These are phyloP conservation scores for Aspergillus ruber DNA, from an alignment of 2,329 filamentous ascomycete genomes.

Conservation along the genomic window DNA sequence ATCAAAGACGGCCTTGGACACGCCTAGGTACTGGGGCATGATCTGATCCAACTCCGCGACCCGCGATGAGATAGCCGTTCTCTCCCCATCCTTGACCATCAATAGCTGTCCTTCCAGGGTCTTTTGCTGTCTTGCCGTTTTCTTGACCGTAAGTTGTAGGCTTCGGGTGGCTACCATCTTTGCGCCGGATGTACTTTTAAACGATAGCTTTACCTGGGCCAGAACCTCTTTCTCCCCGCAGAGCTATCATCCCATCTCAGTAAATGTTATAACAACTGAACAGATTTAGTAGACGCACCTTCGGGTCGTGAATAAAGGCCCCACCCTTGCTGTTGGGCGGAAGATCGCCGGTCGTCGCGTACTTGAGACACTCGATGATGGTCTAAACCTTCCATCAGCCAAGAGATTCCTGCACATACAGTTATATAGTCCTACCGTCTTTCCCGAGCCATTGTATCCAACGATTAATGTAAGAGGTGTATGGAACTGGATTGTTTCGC, in stretches of 20 bases:
- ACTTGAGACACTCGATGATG: conserved; percentile 97
- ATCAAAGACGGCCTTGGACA: conserved; percentile 83
- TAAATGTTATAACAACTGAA: neutral
- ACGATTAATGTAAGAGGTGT: conserved; percentile 93
- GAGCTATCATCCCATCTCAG: conserved; percentile 44
- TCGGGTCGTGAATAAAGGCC: conserved; percentile 96
- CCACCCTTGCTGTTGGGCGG: conserved; percentile 85
- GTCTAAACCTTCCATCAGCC: conserved; percentile 45
- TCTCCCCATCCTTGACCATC: conserved; percentile 72
- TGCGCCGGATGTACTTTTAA: conserved; percentile 69
- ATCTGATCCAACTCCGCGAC: conserved; percentile 75
- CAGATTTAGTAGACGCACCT: conserved; percentile 42
- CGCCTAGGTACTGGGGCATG: conserved; percentile 79
- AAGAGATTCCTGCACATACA: neutral
- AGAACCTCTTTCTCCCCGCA: conserved; percentile 80
- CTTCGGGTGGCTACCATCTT: conserved; percentile 79
- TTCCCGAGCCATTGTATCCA: conserved; percentile 93
- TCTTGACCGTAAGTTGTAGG: conserved; percentile 80
- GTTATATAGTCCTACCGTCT: conserved; percentile 60
- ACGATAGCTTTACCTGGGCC: conserved; percentile 86
- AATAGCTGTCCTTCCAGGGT: conserved; percentile 75
- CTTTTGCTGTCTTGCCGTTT: conserved; percentile 67
- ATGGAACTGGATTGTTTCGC: conserved; percentile 79
- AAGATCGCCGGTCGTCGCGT: conserved; percentile 89
- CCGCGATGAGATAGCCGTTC: conserved; percentile 69